These are phyloP conservation scores for Ophiosphaerella herpotricha DNA, from an alignment of 2,329 filamentous ascomycete genomes.

Conservation along the genomic window DNA sequence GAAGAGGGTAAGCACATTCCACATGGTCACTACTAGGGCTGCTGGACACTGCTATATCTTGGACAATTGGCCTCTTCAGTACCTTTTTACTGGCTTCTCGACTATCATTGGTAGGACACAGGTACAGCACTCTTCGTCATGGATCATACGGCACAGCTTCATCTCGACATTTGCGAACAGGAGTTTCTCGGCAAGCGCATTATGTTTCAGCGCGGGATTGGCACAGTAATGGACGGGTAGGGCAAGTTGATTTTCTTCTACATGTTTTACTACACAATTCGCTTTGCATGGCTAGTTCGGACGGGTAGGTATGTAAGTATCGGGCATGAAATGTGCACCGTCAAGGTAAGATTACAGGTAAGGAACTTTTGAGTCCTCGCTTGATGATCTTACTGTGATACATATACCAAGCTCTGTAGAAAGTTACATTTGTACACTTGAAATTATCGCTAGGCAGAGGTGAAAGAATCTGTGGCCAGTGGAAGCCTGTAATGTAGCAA, in stretches of 20 bases:
- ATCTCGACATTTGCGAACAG: not conserved
- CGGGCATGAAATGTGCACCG: slow-evolving; percentile 3
- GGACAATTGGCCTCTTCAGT: not conserved
- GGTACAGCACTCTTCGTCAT: not conserved
- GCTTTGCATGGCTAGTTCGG: slow-evolving; percentile 7
- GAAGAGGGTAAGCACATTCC: slow-evolving; percentile 29
- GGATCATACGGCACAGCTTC: not conserved
- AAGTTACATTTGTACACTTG: not conserved
- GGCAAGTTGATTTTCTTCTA: slow-evolving; percentile 29
- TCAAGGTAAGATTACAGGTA: slow-evolving; percentile 40
- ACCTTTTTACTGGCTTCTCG: not conserved
- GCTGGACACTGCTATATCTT: not conserved
- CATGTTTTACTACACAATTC: slow-evolving; percentile 20
- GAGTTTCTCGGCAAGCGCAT: not conserved
- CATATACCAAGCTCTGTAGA: not conserved
- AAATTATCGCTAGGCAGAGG: not conserved
- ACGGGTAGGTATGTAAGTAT: slow-evolving; percentile 40
- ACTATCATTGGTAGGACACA: not conserved
- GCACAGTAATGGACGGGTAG: slow-evolving; percentile 21
- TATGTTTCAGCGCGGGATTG: not conserved
- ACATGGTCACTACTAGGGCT: not conserved
- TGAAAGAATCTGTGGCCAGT: too few relatives aligned
- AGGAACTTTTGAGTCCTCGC: slow-evolving; percentile 24
- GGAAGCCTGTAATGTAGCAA: too few relatives aligned
- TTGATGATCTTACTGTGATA: slow-evolving; percentile 35